phyloP scores from a whole-genome alignment of 495 filamentous ascomycete genomes.

The Trichoderma virens region DNA sequence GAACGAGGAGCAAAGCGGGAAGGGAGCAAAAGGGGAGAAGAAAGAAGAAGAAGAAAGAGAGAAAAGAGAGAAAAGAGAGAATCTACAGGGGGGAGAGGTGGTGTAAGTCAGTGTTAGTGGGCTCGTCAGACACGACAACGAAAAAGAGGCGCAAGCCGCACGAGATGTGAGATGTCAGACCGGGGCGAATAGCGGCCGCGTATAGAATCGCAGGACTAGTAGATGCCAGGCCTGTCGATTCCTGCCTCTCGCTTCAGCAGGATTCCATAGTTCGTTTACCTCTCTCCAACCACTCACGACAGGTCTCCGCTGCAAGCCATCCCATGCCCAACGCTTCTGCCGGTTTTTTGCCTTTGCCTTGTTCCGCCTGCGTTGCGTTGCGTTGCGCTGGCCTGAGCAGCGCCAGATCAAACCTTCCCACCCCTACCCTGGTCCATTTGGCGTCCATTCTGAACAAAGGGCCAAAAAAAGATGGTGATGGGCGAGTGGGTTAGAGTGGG shows the following conservation, averaged over 20 bases:
- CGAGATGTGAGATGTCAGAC: conserved; percentile 5
- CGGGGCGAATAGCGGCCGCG: neutral
- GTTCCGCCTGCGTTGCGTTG: neutral
- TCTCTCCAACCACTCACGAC: too few species aligned
- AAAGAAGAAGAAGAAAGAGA: neutral
- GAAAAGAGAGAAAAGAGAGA: neutral
- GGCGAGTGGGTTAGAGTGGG: neutral
- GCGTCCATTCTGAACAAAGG: neutral
- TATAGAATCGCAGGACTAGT: too few species aligned
- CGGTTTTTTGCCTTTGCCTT: neutral
- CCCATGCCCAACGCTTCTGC: too few species aligned
- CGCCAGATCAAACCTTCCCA: neutral
- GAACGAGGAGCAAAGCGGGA: neutral
- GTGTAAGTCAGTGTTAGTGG: neutral
- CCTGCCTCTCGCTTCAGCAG: too few species aligned
- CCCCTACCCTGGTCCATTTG: neutral
- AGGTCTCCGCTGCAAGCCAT: too few species aligned
- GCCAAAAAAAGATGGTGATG: neutral
- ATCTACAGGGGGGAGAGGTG: neutral
- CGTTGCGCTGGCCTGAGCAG: neutral
- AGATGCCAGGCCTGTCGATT: too few species aligned
- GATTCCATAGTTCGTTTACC: too few species aligned
- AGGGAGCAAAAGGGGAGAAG: neutral
- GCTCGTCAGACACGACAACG: neutral
- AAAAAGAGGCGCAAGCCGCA: conserved; percentile 2